A percentile compares a stretch with the other conserved stretches of the same genome.
Conservation (phyloP, 106 monocot genomes). For the Chionographis japonica region DNA sequence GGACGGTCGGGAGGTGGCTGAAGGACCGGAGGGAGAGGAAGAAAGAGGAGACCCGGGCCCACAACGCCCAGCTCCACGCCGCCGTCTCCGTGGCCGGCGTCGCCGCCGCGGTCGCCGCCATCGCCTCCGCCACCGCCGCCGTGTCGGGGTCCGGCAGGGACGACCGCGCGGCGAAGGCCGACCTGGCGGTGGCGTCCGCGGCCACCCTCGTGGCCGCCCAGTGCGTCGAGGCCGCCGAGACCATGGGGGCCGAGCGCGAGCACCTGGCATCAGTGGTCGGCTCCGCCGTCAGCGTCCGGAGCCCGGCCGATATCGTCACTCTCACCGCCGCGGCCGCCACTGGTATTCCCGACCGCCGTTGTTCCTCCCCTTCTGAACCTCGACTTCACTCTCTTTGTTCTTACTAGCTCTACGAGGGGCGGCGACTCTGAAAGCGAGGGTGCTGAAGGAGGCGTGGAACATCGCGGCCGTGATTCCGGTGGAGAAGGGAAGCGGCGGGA, state of each 20-base stretch:
- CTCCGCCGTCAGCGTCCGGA: slow-evolving; percentile 70
- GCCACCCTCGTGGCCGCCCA: slow-evolving; percentile 84
- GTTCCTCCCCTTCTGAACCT: too few relatives aligned
- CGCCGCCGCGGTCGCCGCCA: slow-evolving; percentile 69
- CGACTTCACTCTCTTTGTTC: too few relatives aligned
- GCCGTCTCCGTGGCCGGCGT: slow-evolving; percentile 88
- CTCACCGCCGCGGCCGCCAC: slow-evolving; percentile 90
- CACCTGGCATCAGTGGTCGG: slow-evolving; percentile 61
- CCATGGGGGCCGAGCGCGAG: slow-evolving; percentile 75
- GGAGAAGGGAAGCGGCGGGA: slow-evolving; percentile 50
- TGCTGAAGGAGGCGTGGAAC: slow-evolving; percentile 96
- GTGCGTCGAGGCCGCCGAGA: slow-evolving; percentile 79
- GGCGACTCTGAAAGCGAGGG: slow-evolving; percentile 84
- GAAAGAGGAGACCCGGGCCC: slow-evolving; percentile 87
- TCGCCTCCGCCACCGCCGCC: slow-evolving; percentile 41
- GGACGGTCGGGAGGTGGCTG: slow-evolving; percentile 85
- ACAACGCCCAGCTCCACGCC: slow-evolving; percentile 88
- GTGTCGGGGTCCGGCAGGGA: slow-evolving; percentile 29
- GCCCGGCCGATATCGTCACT: slow-evolving; percentile 66
- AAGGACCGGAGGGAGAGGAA: slow-evolving; percentile 82
- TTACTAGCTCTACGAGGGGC: slow-evolving; percentile 73
- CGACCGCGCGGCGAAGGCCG: slow-evolving; percentile 46
- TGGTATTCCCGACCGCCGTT: slow-evolving; percentile 23
- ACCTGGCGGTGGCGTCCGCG: slow-evolving; percentile 77
- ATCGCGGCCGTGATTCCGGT: slow-evolving; percentile 90